Evolutionary conservation across 1,139 yeast genomes (phyloP).

Genomic region (Citeromyces hawaiiensis): DNA sequence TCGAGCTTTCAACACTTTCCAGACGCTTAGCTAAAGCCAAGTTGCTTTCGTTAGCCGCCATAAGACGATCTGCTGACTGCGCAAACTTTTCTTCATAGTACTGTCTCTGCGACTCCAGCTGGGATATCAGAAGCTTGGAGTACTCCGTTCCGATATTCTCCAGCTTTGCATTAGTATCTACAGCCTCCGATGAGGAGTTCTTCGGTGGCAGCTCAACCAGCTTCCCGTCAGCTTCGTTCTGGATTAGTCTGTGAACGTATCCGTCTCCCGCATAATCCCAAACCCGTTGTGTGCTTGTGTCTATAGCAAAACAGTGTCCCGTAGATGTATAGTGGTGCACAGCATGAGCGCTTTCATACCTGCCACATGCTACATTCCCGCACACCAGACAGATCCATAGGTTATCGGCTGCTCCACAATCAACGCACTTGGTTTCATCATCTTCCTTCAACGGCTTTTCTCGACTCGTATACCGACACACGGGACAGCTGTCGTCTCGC

Average conservation of each 20-base stretch:
- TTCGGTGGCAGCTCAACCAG: conserved; percentile 49
- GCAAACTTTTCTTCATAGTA: conserved; percentile 56
- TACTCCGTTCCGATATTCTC: conserved; percentile 57
- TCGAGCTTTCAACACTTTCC: conserved; percentile 8
- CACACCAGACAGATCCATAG: conserved; percentile 88
- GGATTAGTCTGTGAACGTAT: conserved; percentile 77
- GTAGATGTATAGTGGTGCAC: conserved; percentile 66
- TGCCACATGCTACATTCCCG: conserved; percentile 83
- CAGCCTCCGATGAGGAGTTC: conserved; percentile 8
- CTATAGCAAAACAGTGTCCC: conserved; percentile 91
- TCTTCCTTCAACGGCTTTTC: conserved; percentile 7
- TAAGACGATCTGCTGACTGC: conserved; percentile 20
- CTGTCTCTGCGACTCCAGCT: conserved; percentile 80
- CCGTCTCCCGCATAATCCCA: conserved; percentile 95
- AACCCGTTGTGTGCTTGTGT: conserved; percentile 67
- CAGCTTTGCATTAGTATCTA: conserved; percentile 6
- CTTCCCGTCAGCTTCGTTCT: conserved; percentile 79
- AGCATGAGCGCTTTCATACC: conserved; percentile 84
- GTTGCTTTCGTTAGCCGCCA: conserved; percentile 1
- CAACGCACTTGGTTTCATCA: conserved; percentile 21
- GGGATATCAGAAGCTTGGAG: conserved; percentile 65
- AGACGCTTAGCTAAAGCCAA: conserved; percentile 4
- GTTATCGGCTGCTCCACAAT: conserved; percentile 53
- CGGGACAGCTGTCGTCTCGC: conserved; percentile 88
- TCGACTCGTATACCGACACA: conserved; percentile 62